These are phyloP conservation scores for Candida incommunis DNA, from an alignment of 805 yeast genomes.

Conservation along the genomic window DNA sequence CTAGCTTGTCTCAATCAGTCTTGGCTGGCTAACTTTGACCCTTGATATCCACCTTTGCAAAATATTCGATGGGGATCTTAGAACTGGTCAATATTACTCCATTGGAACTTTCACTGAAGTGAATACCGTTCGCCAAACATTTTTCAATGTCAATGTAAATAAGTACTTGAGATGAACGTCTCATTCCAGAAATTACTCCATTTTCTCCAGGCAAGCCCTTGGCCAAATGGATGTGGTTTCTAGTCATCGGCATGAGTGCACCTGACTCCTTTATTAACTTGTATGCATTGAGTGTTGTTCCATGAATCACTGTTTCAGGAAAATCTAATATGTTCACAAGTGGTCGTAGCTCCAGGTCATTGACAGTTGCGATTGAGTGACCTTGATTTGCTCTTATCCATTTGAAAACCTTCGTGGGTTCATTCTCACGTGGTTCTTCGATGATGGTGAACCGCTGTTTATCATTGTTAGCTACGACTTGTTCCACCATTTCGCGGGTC, in stretches of 20 bases:
- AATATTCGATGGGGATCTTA: slow-evolving; percentile 34
- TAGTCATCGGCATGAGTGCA: slow-evolving; percentile 48
- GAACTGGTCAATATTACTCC: slow-evolving; percentile 58
- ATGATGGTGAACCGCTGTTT: slow-evolving; percentile 53
- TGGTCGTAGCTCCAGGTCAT: slow-evolving; percentile 25
- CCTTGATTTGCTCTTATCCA: slow-evolving; percentile 79
- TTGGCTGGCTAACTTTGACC: no score
- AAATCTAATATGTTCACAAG: slow-evolving; percentile 24
- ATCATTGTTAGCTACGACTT: slow-evolving; percentile 48
- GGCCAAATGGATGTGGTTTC: slow-evolving; percentile 80
- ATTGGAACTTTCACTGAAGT: slow-evolving; percentile 52
- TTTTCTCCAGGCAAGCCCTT: slow-evolving; percentile 32
- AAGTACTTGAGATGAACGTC: slow-evolving; percentile 36
- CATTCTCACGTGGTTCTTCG: background rate
- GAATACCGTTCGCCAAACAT: slow-evolving; percentile 28
- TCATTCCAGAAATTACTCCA: slow-evolving; percentile 52
- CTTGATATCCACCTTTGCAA: slow-evolving; percentile 18
- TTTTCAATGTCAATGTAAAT: slow-evolving; percentile 44
- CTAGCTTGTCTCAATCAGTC: no score
- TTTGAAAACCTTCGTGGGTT: background rate
- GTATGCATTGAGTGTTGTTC: slow-evolving; percentile 43
- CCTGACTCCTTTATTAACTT: slow-evolving; percentile 31
- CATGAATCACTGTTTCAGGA: slow-evolving; percentile 56
- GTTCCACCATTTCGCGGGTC: slow-evolving; percentile 40
- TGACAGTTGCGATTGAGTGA: slow-evolving; percentile 41